Evolutionary conservation across 345 rosid species (phyloP).

Genomic region (Alliaria petiolata): DNA sequence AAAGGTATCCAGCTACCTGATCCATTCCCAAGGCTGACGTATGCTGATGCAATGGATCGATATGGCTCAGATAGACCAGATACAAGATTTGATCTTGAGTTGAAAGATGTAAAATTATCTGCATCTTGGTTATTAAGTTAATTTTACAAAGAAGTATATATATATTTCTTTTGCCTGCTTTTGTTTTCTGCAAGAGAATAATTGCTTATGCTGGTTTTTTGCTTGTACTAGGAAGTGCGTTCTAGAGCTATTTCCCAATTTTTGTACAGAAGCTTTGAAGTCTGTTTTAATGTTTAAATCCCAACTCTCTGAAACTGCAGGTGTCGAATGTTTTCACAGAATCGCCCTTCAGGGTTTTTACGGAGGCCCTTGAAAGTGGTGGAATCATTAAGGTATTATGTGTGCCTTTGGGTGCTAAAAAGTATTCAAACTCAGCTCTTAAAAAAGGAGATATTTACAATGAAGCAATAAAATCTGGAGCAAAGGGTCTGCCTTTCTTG

Average conservation of each 20-base stretch:
- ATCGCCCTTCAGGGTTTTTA: conserved; percentile 73
- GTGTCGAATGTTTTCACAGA: conserved; percentile 71
- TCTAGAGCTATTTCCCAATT: not conserved
- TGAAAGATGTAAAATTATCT: conserved; percentile 70
- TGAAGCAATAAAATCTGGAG: conserved; percentile 92
- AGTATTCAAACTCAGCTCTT: conserved; percentile 78
- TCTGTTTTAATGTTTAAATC: not conserved
- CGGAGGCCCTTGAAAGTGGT: conserved; percentile 62
- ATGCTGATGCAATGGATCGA: conserved; percentile 79
- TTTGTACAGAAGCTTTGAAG: not conserved
- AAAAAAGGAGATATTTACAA: conserved; percentile 86
- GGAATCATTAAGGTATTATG: conserved; percentile 74
- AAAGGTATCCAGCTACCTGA: conserved; percentile 74
- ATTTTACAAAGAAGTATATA: not conserved
- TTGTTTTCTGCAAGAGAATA: not conserved
- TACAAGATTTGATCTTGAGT: conserved; percentile 82
- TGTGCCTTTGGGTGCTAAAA: conserved; percentile 74
- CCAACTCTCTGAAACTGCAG: conserved; percentile 43
- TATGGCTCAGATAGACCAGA: conserved; percentile 98
- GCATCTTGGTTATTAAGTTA: conserved; percentile 1
- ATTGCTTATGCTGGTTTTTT: not conserved
- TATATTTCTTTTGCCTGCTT: not conserved
- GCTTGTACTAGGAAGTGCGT: not conserved
- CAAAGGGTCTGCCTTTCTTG: conserved; percentile 91
- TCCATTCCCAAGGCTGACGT: conserved; percentile 88